Evolutionary conservation across 2,329 filamentous ascomycete genomes (phyloP).

Genomic region (Fusarium kyushuense): DNA sequence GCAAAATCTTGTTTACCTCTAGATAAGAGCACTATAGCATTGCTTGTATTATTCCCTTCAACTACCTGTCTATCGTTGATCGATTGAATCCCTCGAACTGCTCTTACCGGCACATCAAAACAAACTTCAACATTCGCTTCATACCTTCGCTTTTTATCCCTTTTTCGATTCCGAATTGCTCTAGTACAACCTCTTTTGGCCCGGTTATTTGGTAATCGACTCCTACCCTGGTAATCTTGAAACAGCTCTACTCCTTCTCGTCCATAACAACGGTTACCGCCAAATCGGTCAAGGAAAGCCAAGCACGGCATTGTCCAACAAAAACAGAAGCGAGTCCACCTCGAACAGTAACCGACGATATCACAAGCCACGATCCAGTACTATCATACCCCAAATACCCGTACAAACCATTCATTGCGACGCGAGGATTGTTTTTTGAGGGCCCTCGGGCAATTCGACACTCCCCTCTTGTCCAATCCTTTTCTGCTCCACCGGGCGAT

Average conservation of each 20-base stretch:
- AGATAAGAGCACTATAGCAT: constrained; percentile 12
- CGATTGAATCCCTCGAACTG: constrained; percentile 34
- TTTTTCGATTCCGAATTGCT: constrained; percentile 43
- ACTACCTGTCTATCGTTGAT: constrained; percentile 44
- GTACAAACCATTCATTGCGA: neutral
- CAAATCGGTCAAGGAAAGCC: constrained; percentile 27
- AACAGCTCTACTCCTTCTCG: constrained; percentile 39
- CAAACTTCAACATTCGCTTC: constrained; percentile 34
- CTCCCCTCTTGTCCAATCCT: constrained; percentile 29
- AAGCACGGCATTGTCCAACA: constrained; percentile 32
- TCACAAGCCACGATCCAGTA: constrained; percentile 20
- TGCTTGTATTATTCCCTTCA: constrained; percentile 13
- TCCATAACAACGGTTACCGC: constrained; percentile 42
- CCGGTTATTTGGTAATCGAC: constrained; percentile 40
- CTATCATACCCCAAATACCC: constrained; percentile 1
- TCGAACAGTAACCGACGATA: constrained; percentile 19
- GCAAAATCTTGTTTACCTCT: constrained; percentile 37
- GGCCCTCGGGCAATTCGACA: constrained; percentile 28
- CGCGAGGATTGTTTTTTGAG: constrained; percentile 3
- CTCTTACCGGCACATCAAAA: constrained; percentile 19
- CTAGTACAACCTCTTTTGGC: constrained; percentile 37
- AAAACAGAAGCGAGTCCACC: constrained; percentile 39
- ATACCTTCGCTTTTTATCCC: constrained; percentile 42
- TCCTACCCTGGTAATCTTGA: constrained; percentile 46
- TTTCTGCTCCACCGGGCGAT: constrained; percentile 42